Evolutionary conservation across 75 land plant genomes (phyloP).

Genomic region (Ceratopteris richardii): DNA sequence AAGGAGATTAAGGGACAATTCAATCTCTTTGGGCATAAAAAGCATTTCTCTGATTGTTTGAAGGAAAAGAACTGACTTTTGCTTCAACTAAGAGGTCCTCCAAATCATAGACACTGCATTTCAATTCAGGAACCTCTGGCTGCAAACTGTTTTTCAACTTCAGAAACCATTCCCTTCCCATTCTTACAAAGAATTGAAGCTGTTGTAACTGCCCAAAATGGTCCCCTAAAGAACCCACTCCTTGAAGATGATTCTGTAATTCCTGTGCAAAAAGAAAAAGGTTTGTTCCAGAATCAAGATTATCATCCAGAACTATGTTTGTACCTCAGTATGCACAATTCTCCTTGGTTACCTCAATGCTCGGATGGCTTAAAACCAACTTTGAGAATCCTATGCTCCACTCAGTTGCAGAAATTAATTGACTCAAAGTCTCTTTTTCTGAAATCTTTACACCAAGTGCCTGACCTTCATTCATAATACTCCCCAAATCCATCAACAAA

Average conservation of each 20-base stretch:
- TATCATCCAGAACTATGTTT: too few relatives aligned
- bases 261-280: background rate
- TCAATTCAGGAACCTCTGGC: background rate
- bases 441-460: constrained; percentile 12
- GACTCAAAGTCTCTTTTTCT: constrained; percentile 7
- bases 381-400: constrained; percentile 18
- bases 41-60: too few relatives aligned
- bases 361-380: constrained; percentile 4
- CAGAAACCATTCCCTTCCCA: background rate
- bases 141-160: background rate
- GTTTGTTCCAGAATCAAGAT: too few relatives aligned
- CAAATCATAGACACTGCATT: constrained; percentile 2
- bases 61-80: too few relatives aligned
- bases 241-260: background rate
- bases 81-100: background rate
- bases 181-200: background rate
- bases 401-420: constrained; percentile 3
- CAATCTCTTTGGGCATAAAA: too few relatives aligned
- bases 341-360: constrained; percentile 11
- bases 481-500: constrained; percentile 4
- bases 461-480: constrained; percentile 5
- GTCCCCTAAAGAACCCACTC: background rate
- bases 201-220: background rate
- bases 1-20: too few relatives aligned
- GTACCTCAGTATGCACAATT: too few relatives aligned